Evolutionary conservation across 2,329 filamentous ascomycete genomes (phyloP).

Genomic region (Nemania sp.): DNA sequence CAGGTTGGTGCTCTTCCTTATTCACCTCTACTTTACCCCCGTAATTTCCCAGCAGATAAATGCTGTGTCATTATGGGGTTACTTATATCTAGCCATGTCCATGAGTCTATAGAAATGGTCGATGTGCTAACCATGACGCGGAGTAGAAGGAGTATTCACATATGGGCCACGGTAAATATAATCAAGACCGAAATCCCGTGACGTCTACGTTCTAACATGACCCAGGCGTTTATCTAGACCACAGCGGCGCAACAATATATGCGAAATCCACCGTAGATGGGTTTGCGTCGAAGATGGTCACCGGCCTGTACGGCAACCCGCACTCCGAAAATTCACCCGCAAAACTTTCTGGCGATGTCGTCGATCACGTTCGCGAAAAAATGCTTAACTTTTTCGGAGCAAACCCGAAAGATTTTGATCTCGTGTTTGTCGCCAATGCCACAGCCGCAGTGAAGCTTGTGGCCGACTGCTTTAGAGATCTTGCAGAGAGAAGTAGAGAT

Average conservation of each 20-base stretch:
- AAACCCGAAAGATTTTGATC: slow-evolving; percentile 61
- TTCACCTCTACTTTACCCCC: not conserved
- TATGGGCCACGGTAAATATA: slow-evolving; percentile 46
- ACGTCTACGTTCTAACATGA: slow-evolving; percentile 16
- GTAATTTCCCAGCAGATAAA: not conserved
- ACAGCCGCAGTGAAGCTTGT: slow-evolving; percentile 85
- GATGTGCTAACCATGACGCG: slow-evolving; percentile 12
- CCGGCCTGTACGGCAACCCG: slow-evolving; percentile 68
- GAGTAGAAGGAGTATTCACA: slow-evolving; percentile 47
- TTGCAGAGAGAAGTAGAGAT: slow-evolving; percentile 52
- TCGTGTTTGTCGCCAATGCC: slow-evolving; percentile 87
- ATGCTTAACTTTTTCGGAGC: slow-evolving; percentile 63
- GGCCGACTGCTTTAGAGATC: slow-evolving; percentile 59
- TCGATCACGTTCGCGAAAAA: slow-evolving; percentile 59
- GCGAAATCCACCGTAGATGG: slow-evolving; percentile 60
- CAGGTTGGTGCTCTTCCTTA: slow-evolving; percentile 17
- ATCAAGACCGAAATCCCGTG: not conserved
- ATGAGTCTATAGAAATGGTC: not conserved
- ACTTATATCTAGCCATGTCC: not conserved
- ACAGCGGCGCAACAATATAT: slow-evolving; percentile 62
- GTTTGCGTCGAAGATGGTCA: slow-evolving; percentile 59
- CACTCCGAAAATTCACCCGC: slow-evolving; percentile 67
- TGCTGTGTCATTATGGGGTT: not conserved
- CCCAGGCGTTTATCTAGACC: slow-evolving; percentile 58
- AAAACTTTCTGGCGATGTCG: slow-evolving; percentile 58